Evolutionary conservation across 1,284 basidiomycete genomes (phyloP), one percentile per base, ranked within the genome.

Genomic region (Gymnopus androsaceus): DNA sequence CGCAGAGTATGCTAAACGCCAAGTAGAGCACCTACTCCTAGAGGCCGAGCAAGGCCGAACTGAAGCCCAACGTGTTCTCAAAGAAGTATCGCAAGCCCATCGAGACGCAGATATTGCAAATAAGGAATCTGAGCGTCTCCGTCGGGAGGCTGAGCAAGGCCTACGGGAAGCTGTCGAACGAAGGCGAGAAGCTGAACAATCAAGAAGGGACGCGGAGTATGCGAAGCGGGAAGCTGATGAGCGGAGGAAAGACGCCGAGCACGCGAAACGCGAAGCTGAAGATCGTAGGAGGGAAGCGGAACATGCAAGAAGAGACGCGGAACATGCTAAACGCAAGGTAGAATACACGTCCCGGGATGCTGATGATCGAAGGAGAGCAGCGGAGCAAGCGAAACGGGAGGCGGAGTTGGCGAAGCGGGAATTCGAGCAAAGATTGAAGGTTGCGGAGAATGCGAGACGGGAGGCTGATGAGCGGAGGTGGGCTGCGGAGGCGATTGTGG

Each of bases 281-380:
- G 25, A 50, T 27, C 48, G 36, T 28, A 23, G 36, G 21, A 14
- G 36, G 15, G 48, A 50, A 11, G 48, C 48, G 4, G 48, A 50
- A n/a, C 23, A 37, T 15, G 36, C 48, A 6, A 50, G 34, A 12
- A 36, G 25, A 3, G 48, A 50, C 11, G 19, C 38, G 33, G 40
- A 37, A 12, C 21, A 50, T 21, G 64, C 74, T 8, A 69, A 66
- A 15, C 66, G 68, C 30, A 72, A 76, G 46, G 56, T 75, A 3
- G 66, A 70, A 48, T 28, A 14, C n/a, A 36, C 21, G 6, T 38
- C n/a, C 17, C n/a, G 21, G 23, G 34, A 50, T 34, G 63, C 63
- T 31, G 66, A 67, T 33, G 75, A 78, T 61, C 66, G 69, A 19
- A 56, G 60, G 45, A 25, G 27, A 46, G 28, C 17, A 4, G 44